Conservation (phyloP, 176 grass and related monocot genomes). For the Oryza punctata region DNA sequence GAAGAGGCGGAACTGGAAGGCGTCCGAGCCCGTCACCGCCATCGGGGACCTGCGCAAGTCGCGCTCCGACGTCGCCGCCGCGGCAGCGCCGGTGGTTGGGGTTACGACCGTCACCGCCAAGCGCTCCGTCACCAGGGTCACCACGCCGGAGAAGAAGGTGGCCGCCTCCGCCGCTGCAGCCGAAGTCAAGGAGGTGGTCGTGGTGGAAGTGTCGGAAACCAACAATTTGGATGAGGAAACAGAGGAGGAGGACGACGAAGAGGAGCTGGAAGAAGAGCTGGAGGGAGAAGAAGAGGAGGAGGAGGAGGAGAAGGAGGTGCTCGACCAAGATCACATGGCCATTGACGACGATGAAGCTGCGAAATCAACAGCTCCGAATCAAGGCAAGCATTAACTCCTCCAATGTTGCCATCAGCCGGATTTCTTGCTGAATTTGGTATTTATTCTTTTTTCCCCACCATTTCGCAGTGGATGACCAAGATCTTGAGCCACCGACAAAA, state of each 20-base stretch:
- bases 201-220: constrained; percentile 46
- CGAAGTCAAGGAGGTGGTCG: constrained; percentile 64
- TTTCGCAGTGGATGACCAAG: constrained; percentile 28
- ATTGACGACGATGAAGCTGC: constrained; percentile 32
- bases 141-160: constrained; percentile 48
- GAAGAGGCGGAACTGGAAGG: constrained; percentile 75
- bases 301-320: constrained; percentile 48
- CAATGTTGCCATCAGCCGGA: background rate
- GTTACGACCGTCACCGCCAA: constrained; percentile 3
- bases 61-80: constrained; percentile 42
- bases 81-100: background rate
- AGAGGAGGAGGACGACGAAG: constrained; percentile 31
- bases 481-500: constrained; percentile 49
- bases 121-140: constrained; percentile 36
- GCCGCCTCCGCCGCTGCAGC: background rate
- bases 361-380: background rate
- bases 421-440: constrained; percentile 33
- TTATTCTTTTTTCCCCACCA: background rate
- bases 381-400: constrained; percentile 40
- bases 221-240: constrained; percentile 26
- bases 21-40: constrained; percentile 50
- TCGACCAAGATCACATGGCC: constrained; percentile 48
- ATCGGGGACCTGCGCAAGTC: constrained; percentile 64
- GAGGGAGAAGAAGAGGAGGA: constrained; percentile 26
- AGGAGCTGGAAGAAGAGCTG: constrained; percentile 46